These are phyloP conservation scores for Phyllosticta citriasiana DNA, from an alignment of 2,329 filamentous ascomycete species.

Conservation along the genomic window DNA sequence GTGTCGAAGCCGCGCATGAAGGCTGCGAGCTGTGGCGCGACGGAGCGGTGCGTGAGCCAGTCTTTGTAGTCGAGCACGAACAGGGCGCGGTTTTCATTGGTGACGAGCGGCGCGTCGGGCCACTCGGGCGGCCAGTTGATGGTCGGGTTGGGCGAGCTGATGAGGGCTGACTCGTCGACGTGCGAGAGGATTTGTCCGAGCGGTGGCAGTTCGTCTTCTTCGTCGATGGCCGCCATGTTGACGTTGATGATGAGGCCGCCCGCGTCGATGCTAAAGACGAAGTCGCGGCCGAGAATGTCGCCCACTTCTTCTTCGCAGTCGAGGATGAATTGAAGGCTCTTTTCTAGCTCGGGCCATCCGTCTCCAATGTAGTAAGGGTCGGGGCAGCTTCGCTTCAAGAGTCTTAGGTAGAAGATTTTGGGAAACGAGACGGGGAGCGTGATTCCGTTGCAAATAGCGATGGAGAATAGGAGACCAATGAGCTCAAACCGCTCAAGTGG, in stretches of 20 bases:
- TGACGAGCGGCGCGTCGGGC: slow-evolving; percentile 62
- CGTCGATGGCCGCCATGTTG: slow-evolving; percentile 36
- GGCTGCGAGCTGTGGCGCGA: slow-evolving; percentile 66
- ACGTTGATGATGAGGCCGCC: slow-evolving; percentile 46
- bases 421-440: slow-evolving; percentile 88
- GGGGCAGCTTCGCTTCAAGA: slow-evolving; percentile 55
- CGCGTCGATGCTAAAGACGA: slow-evolving; percentile 66
- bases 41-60: slow-evolving; percentile 70
- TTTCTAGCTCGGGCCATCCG: slow-evolving; percentile 76
- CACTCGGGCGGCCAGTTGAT: slow-evolving; percentile 12
- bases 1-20: slow-evolving; percentile 73
- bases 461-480: slow-evolving; percentile 73
- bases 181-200: neutral
- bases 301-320: slow-evolving; percentile 76
- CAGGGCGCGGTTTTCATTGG: slow-evolving; percentile 62
- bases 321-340: slow-evolving; percentile 60
- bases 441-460: slow-evolving; percentile 88
- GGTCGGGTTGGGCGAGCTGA: neutral
- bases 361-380: slow-evolving; percentile 67
- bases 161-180: slow-evolving; percentile 11
- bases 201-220: neutral
- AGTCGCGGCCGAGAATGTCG: slow-evolving; percentile 74
- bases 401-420: slow-evolving; percentile 66
- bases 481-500: slow-evolving; percentile 86
- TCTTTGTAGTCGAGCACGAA: slow-evolving; percentile 79